Conservation (phyloP, 495 filamentous ascomycete species). For the Hypoxylon fuscum region DNA sequence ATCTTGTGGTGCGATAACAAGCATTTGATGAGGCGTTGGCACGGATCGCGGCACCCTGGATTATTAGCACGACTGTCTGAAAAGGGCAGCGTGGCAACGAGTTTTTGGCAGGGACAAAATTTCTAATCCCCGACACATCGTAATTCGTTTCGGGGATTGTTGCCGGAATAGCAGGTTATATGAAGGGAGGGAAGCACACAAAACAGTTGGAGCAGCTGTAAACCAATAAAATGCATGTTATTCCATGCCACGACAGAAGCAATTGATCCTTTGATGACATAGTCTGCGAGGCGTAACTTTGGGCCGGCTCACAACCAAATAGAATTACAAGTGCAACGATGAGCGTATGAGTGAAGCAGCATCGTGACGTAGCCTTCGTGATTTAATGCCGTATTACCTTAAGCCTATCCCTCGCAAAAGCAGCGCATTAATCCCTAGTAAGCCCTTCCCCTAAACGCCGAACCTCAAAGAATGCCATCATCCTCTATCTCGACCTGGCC, state of each 20-base stretch:
- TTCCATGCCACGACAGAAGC: constrained; percentile 26
- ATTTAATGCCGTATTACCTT: constrained; percentile 39
- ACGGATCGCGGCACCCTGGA: constrained; percentile 22
- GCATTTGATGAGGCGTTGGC: constrained; percentile 30
- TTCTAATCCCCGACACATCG: too few species aligned
- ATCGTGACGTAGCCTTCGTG: constrained; percentile 12
- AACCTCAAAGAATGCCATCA: constrained; percentile 25
- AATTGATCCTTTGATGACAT: constrained; percentile 21
- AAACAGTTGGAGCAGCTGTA: constrained; percentile 23
- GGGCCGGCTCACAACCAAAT: constrained; percentile 9
- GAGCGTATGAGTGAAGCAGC: constrained; percentile 2
- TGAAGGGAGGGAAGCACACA: constrained; percentile 9
- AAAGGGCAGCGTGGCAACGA: constrained; percentile 25
- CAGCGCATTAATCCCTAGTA: constrained; percentile 11
- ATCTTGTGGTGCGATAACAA: constrained; percentile 21
- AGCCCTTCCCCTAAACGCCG: constrained; percentile 42
- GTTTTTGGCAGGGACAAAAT: constrained; percentile 27
- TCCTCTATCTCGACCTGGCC: constrained; percentile 21
- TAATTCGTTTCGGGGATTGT: constrained; percentile 18
- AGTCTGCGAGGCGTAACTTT: constrained; percentile 18
- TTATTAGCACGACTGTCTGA: constrained; percentile 3
- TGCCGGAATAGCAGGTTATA: constrained; percentile 27
- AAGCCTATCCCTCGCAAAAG: constrained; percentile 26
- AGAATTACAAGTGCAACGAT: constrained; percentile 21
- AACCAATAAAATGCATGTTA: constrained; percentile 40